Evolutionary conservation across 768 basidiomycete species (phyloP).

Genomic region (Kwoniella botswanensis): DNA sequence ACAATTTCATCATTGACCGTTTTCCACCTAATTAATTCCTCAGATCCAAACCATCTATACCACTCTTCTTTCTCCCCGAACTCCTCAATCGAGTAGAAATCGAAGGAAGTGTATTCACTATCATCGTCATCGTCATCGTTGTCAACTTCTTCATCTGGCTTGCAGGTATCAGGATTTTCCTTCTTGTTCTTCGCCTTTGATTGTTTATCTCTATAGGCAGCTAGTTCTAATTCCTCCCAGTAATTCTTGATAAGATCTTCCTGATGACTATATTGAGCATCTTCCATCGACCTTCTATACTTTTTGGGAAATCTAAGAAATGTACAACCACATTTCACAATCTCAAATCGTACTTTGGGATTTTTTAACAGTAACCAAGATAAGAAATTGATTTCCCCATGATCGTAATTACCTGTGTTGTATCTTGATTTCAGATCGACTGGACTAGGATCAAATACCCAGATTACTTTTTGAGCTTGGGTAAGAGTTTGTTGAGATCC

Average conservation of each 20-base stretch:
- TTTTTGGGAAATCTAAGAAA: not conserved
- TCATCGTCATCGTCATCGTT: not conserved
- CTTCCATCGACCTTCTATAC: not conserved
- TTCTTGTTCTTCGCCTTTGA: not conserved
- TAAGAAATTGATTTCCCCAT: not conserved
- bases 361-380: not conserved
- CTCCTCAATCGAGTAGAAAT: not conserved
- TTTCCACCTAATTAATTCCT: not conserved
- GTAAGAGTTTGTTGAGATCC: not conserved
- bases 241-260: not conserved
- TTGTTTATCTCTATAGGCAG: not conserved
- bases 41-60: not conserved
- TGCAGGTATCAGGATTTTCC: not conserved
- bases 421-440: not conserved
- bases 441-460: not conserved
- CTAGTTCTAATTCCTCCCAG: not conserved
- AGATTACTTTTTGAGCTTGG: not conserved
- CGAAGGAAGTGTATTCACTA: not conserved
- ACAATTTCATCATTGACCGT: not conserved
- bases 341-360: not conserved
- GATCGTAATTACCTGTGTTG: not conserved
- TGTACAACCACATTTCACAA: not conserved
- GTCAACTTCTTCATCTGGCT: not conserved
- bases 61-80: conserved; percentile 1
- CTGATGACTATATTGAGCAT: not conserved